Percentiles rank a stretch among this genome's conserved stretches.
These are phyloP conservation scores for Wickerhamiella cacticola DNA, from an alignment of 805 yeast species.

Conservation along the genomic window DNA sequence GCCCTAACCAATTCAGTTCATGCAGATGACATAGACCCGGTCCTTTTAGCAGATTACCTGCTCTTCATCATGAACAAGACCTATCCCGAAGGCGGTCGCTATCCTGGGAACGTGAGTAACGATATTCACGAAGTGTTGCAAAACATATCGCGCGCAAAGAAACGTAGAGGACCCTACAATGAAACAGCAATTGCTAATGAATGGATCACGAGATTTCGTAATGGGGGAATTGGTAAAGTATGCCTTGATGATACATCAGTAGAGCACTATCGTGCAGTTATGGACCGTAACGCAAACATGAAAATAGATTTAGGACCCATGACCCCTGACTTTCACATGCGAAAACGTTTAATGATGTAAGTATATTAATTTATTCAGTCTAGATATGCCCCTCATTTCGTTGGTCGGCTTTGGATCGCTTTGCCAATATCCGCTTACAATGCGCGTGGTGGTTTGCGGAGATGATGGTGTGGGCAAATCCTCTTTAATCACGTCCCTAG, in stretches of 20 bases:
- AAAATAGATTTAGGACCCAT: constrained; percentile 10
- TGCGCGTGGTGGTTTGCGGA: constrained; percentile 84
- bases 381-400: not conserved
- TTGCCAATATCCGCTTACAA: constrained; percentile 23
- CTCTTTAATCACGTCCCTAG: constrained; percentile 62
- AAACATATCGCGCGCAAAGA: not conserved
- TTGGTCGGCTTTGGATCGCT: no score
- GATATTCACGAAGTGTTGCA: constrained; percentile 17
- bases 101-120: constrained; percentile 21
- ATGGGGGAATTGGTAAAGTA: constrained; percentile 7
- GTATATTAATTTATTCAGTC: no score
- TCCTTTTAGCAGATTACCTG: constrained; percentile 74
- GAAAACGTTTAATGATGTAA: constrained; percentile 11
- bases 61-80: constrained; percentile 50
- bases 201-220: constrained; percentile 11
- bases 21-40: constrained; percentile 57
- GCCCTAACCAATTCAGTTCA: constrained; percentile 67
- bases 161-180: not conserved
- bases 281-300: not conserved
- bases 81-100: constrained; percentile 19
- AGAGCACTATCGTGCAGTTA: not conserved
- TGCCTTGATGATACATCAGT: constrained; percentile 10
- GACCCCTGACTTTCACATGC: not conserved
- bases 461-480: constrained; percentile 52
- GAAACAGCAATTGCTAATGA: constrained; percentile 5